These are phyloP conservation scores for Jatropha multifida DNA, from an alignment of 441 rosid genomes.

Conservation along the genomic window DNA sequence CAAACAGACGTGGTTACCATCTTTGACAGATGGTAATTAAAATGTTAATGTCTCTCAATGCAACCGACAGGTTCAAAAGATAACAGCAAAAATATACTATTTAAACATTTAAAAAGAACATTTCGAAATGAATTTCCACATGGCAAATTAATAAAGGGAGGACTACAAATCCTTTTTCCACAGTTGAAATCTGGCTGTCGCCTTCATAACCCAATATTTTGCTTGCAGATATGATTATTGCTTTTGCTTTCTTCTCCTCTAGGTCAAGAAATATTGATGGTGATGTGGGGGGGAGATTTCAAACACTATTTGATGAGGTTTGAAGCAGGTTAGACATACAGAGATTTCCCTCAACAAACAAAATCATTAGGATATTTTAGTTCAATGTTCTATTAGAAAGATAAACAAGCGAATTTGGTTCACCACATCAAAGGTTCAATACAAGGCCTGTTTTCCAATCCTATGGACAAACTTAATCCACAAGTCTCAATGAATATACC, in stretches of 20 bases:
- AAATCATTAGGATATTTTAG: not conserved
- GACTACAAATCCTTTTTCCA: too few relatives aligned
- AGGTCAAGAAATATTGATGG: too few relatives aligned
- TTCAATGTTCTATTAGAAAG: not conserved
- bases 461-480: not conserved
- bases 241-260: too few relatives aligned
- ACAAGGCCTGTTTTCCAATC: not conserved
- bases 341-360: not conserved
- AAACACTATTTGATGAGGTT: not conserved
- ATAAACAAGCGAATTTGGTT: not conserved
- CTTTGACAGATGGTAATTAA: not conserved
- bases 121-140: not conserved
- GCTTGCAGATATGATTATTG: too few relatives aligned
- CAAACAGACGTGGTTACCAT: not conserved
- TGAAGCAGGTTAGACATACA: not conserved
- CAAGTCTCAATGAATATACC: not conserved
- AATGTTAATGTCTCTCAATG: not conserved
- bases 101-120: not conserved
- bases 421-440: not conserved
- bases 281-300: too few relatives aligned
- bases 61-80: not conserved
- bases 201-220: too few relatives aligned
- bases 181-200: too few relatives aligned
- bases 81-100: not conserved
- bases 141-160: too few relatives aligned